Base-by-base conservation (phyloP, 2,329 filamentous ascomycete genomes). In the Pochonia chlamydosporia region DNA sequence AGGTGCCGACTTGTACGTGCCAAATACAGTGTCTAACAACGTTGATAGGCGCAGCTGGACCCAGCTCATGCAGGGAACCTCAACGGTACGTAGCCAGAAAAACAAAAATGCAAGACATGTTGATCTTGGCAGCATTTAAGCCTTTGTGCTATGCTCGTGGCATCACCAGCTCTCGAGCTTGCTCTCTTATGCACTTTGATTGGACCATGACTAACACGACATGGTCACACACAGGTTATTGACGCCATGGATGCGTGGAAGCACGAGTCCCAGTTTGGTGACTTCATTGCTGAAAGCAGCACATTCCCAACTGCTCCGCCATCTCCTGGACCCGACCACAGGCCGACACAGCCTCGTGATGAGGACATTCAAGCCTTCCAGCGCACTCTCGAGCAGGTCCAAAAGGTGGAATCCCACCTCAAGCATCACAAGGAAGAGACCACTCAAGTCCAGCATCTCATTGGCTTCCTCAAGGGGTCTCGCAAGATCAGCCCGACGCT, bases 161-260 rank as follows among this genome's bases (percentile, higher is more conserved):
- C 35, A 23, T 23, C 35, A 10, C 23, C 20, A 21, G 35, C 40
- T n/a, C 23, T 3, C 39, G 28, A 35, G 33, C 16, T 28, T 20
- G 20, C 14, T 11, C 23, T 20, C 30, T 26, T n/a, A 25, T 33
- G 4, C 14, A 26, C 20, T 35, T 10, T 48, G 13, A 43, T 48
- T 43, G 41, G 42, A 48, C 13, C 35, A 23, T 42, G 26, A 37
- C 47, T 49, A 33, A 49, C 14, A 33, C 18, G 42, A 30, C 39
- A n/a, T 39, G 24, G 43, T 40, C 7, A n/a, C 44, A 40, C 43
- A 45, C 62, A 91, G 85, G 83, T 97, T 45, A 86, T 96, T 55
- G 84, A 89, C 59, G 86, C 88, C 37, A 97, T 97, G 90, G 87
- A 91, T 54, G 78, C 82, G 13, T 95, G 89, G 90, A 89, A 89